Evolutionary conservation across 148 eudicot species (phyloP).

Genomic region (Nepenthes gracilis): DNA sequence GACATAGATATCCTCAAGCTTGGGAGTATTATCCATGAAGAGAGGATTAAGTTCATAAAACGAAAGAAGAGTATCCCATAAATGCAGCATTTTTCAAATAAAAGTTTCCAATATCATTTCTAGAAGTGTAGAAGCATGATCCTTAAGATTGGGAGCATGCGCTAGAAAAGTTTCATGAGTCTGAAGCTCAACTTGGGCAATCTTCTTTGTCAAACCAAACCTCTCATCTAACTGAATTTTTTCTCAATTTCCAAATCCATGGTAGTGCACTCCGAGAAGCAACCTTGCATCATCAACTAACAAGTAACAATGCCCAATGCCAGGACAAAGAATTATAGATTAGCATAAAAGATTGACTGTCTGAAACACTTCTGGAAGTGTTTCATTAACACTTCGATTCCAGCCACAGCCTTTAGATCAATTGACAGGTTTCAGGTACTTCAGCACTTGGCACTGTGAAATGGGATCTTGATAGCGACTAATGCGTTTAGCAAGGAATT

Average conservation of each 20-base stretch:
- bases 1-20: no score
- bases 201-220: slow-evolving; percentile 82
- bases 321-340: slow-evolving; percentile 4
- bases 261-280: slow-evolving; percentile 86
- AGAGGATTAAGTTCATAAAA: no score
- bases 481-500: slow-evolving; percentile 78
- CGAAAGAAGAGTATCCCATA: no score
- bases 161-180: slow-evolving; percentile 98
- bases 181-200: slow-evolving; percentile 98
- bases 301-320: neutral
- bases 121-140: slow-evolving; percentile 84
- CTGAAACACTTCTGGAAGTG: no score
- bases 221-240: slow-evolving; percentile 81
- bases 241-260: slow-evolving; percentile 99
- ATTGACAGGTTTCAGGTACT: slow-evolving; percentile 84
- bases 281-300: slow-evolving; percentile 94
- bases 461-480: slow-evolving; percentile 64
- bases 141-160: slow-evolving; percentile 97
- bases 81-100: no score
- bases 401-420: slow-evolving; percentile 99
- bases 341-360: slow-evolving; percentile 10
- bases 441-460: slow-evolving; percentile 73
- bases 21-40: neutral
- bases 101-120: slow-evolving; percentile 32
- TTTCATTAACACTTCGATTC: slow-evolving; percentile 61